Conservation (phyloP, 306 rosid genomes). For the Cyclanthera cordifolia region DNA sequence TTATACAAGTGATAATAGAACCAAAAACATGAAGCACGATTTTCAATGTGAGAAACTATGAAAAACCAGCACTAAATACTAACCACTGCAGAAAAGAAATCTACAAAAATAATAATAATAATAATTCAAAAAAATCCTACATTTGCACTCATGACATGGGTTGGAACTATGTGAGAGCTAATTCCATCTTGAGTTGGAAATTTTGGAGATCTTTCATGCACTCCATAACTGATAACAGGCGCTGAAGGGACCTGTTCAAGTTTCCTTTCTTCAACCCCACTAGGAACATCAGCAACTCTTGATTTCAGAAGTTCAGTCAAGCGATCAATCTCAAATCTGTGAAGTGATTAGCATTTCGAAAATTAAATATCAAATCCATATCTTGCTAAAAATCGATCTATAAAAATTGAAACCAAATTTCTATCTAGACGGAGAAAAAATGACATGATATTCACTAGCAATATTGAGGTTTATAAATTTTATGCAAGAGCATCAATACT, state of each 20-base stretch:
- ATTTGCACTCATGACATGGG: conserved; percentile 33
- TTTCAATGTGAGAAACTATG: not conserved
- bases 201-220: conserved; percentile 27
- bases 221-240: conserved; percentile 21
- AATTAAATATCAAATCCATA: not conserved
- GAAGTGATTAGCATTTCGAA: conserved; percentile 1
- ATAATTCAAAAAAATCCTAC: conserved; percentile 31
- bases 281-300: conserved; percentile 42
- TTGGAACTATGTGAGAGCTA: conserved; percentile 26
- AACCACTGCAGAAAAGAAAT: conserved; percentile 4
- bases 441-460: not conserved
- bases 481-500: not conserved
- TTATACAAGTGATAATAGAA: conserved; percentile 18
- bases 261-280: conserved; percentile 33
- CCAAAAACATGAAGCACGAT: not conserved
- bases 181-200: conserved; percentile 28
- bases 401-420: not conserved
- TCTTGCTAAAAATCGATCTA: not conserved
- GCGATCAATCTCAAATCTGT: conserved; percentile 82
- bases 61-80: not conserved
- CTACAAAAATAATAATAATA: not conserved
- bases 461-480: not conserved
- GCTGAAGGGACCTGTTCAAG: conserved; percentile 30
- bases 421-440: not conserved
- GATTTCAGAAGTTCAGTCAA: conserved; percentile 73